Evolutionary conservation across 23 red algal species (phyloP), one percentile per base, ranked within the genome.

Genomic region (Gracilaria gracilis): DNA sequence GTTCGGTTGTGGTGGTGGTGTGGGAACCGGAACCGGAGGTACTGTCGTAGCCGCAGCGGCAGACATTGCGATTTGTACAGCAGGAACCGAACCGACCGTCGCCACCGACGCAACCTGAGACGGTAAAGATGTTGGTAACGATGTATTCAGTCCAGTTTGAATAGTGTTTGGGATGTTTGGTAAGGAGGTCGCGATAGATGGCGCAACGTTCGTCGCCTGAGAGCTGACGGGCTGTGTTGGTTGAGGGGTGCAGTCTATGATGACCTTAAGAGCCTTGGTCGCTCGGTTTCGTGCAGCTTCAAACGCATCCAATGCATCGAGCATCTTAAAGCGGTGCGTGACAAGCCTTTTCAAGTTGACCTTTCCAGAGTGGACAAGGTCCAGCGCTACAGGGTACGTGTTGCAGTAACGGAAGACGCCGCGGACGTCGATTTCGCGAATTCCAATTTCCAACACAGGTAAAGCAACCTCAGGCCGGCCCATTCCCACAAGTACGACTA

Each of bases 321-420:
- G 46, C 80, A 94, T 80, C 67, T 81, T 74, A 44, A 95, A 94
- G 51, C 96, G 85, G 83, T 98, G 96, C 0, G 96, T 95, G 9
- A 98, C 86, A 31, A 98, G 88, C 79, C 81, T 67, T 25, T 78
- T 81, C 23, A 94, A 31, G 17, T 85, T 67, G 7, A 93, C 80
- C 31, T 85, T 80, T 14, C 87, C 92, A 15, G 65, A 64, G 19
- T 66, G 79, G 34, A 95, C 77, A 28, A 98, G 80, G 15, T 79
- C 84, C 13, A 95, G 42, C 14, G 91, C 92, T 35, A 61, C 34
- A 37, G 87, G 92, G 49, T 98, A 98, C 23, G 91, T 93, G 57
- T 98, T 92, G 83, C 82, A 80, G 50, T 98, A 95, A 19, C 96
- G 87, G 51, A 98, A 98, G 2, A 98, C 88, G 28, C 92, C 88